Evolutionary conservation across 2,329 filamentous ascomycete genomes (phyloP), one percentile per base, ranked within the genome.

Genomic region (Aspergillus tubingensis): DNA sequence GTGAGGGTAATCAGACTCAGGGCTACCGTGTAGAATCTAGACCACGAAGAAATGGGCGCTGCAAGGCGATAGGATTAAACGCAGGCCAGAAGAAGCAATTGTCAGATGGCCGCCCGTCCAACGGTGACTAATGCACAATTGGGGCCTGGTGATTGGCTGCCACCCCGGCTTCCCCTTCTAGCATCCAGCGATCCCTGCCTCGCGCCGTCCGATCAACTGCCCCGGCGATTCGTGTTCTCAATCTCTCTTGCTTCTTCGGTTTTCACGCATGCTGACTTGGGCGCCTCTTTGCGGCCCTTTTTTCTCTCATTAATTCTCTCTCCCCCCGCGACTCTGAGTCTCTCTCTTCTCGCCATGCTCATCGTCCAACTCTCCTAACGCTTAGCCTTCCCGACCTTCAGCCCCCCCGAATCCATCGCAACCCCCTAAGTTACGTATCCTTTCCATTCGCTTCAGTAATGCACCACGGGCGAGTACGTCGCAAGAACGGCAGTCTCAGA

Each of bases 401-500:
- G n/a, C 38, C 38, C 15, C 21, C 52, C 23, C 30, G 19, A 17
- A 17, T 50, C 47, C 32, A 15, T 36, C 32, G 32, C 32, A 27
- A 32, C 27, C 52, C 30, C 60, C 54, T 49, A 59, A 59, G 60
- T 61, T 62, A 62, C 64, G 61, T 62, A 60, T 55, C 50, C 57
- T 58, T 57, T 19, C 58, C 54, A 49, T 49, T 55, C 43, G 36
- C 38, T 36, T n/a, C 32, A 57, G 58, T 30, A 54, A 69, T 67
- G 66, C 62, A 63, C 55, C 64, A 68, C 62, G 62, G 63, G 48
- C 62, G 62, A 51, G 62, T 61, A 27, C 69, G 62, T 56, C 73
- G 66, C 65, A 72, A 71, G 60, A 69, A 74, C 62, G 72, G 69
- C 65, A 74, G 70, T 57, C 59, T 73, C 56, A 68, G 65, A 59